Evolutionary conservation across 345 rosid species (phyloP), one percentile per base, ranked within the genome.

Genomic region (Kandelia obovata): DNA sequence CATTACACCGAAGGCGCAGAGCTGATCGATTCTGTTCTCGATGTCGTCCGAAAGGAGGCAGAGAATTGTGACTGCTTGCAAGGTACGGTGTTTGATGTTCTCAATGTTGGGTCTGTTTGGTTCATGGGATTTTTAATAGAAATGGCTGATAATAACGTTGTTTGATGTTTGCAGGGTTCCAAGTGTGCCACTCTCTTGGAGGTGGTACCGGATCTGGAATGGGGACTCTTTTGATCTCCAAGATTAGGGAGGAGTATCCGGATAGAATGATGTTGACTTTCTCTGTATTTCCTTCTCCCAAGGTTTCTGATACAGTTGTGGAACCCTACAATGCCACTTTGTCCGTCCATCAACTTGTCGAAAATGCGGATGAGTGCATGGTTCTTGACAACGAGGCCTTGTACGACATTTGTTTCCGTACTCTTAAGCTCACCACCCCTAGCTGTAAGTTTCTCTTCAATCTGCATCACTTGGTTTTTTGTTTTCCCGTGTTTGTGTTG

Each of bases 181-280:
- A 74, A 34, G 78, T 74, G 23, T 74, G 78, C 51, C 78, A 74
- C 57, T 74, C 78, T 46, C 69, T 74, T 6, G 78, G 78, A 35
- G 78, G 78, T 31, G 78, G 78, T 31, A 74, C 78, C n/a, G 78
- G 78, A 34, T 74, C 78, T 31, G 78, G 78, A 56, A 74, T 74
- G 78, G 78, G 78, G 19, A 74, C 78, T 2, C 73, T 74, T 2
- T 64, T 74, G 69, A 74, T 74, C 39, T 74, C 78, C 16, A 74
- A 74, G 60, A 74, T 74, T 10, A 67, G 73, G 59, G 78, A 74
- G 58, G 78, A 74, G 31, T 74, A 74, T 60, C 78, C 78, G 0
- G 78, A 74, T 11, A 68, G 78, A 58, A 74, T 74, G 78, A 74
- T 74, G 78, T 47, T 74, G 67, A 74, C 78, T 1, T 74, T 74